Conservation (phyloP, 2,329 filamentous ascomycete species). For the Colletotrichum melonis region DNA sequence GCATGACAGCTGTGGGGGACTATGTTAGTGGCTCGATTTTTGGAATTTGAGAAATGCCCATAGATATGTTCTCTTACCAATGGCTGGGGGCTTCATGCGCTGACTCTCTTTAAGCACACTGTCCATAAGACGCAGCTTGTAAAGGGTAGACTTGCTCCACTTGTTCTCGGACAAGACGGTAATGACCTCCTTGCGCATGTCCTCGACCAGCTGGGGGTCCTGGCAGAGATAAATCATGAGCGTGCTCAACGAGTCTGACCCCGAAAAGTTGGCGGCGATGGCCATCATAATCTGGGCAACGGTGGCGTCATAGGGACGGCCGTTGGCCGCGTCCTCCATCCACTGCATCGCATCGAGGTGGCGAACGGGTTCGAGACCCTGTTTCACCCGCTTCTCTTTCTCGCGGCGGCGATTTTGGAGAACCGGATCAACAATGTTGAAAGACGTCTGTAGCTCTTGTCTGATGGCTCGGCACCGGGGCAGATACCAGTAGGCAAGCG, state of each 20-base stretch:
- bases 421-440: slow-evolving; percentile 47
- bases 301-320: slow-evolving; percentile 72
- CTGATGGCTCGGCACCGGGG: slow-evolving; percentile 51
- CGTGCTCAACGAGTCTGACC: slow-evolving; percentile 48
- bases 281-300: slow-evolving; percentile 82
- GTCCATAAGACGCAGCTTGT: slow-evolving; percentile 52
- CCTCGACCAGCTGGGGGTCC: slow-evolving; percentile 51
- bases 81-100: slow-evolving; percentile 35
- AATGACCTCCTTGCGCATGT: slow-evolving; percentile 54
- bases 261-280: slow-evolving; percentile 62
- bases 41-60: background rate
- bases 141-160: slow-evolving; percentile 48
- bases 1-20: background rate
- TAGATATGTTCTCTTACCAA: background rate
- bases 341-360: slow-evolving; percentile 53
- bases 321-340: slow-evolving; percentile 52
- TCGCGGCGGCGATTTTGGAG: slow-evolving; percentile 41
- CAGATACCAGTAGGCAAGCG: slow-evolving; percentile 55
- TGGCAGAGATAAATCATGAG: slow-evolving; percentile 51
- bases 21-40: background rate
- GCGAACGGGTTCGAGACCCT: slow-evolving; percentile 23
- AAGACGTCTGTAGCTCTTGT: slow-evolving; percentile 48
- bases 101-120: slow-evolving; percentile 53
- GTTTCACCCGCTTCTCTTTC: slow-evolving; percentile 42
- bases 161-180: slow-evolving; percentile 47